Evolutionary conservation across 352 stramenopile species (phyloP).

Genomic region (Phytophthora pisi): DNA sequence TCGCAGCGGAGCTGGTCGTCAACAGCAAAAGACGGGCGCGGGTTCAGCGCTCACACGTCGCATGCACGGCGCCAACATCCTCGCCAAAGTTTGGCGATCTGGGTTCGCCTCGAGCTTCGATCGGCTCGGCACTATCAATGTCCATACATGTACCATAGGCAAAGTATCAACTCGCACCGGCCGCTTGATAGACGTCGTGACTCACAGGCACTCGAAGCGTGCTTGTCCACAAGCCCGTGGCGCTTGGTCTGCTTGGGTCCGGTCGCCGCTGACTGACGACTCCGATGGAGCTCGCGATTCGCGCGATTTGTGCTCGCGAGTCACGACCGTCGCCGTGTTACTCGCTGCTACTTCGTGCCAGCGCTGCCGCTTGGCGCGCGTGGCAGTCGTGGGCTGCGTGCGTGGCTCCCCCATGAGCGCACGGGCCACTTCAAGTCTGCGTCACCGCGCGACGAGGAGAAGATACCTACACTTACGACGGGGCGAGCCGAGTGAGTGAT

Average conservation of each 20-base stretch:
- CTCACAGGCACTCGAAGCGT: not conserved
- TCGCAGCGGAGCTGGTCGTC: slow-evolving; percentile 5
- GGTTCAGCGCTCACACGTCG: slow-evolving; percentile 10
- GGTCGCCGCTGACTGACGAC: not conserved
- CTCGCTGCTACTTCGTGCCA: slow-evolving; percentile 3
- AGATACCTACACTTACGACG: slow-evolving; percentile 6
- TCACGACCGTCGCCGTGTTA: not conserved
- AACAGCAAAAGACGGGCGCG: slow-evolving; percentile 11
- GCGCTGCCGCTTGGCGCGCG: not conserved
- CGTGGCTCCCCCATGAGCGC: not conserved
- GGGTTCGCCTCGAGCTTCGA: slow-evolving; percentile 1
- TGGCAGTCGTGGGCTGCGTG: not conserved
- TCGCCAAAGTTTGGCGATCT: not conserved
- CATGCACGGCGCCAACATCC: slow-evolving; percentile 11
- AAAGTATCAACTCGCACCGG: not conserved
- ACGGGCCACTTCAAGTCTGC: not conserved
- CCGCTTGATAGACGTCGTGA: not conserved
- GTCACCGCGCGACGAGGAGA: not conserved
- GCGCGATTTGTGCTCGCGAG: not conserved
- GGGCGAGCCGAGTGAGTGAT: not conserved
- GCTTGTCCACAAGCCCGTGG: not conserved
- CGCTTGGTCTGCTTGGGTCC: not conserved
- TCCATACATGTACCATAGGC: too few species aligned
- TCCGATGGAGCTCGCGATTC: not conserved
- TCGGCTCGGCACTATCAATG: too few species aligned